phyloP scores from a whole-genome alignment of 148 eudicot genomes.

The Fallopia convolvulus region DNA sequence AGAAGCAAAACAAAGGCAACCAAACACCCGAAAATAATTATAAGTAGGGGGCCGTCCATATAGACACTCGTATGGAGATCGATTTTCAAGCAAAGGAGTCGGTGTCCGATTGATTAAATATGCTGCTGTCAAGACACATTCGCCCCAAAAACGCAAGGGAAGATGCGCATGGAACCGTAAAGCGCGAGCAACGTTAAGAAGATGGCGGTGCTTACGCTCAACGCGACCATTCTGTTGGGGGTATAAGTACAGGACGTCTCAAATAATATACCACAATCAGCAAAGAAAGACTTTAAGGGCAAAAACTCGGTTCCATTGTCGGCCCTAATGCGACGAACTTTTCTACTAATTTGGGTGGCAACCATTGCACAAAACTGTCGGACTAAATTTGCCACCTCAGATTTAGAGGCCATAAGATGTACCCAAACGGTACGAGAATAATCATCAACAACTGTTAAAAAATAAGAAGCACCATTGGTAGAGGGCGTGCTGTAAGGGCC shows the following conservation, averaged over 20 bases:
- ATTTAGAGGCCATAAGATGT: background rate
- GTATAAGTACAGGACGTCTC: conserved; percentile 9
- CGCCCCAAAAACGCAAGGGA: background rate
- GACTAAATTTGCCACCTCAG: background rate
- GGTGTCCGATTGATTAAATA: background rate
- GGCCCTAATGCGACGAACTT: background rate
- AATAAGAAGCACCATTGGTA: background rate
- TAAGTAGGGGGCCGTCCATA: background rate
- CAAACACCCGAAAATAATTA: background rate
- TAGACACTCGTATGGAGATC: background rate
- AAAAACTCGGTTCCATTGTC: conserved; percentile 14
- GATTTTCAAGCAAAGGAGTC: no score
- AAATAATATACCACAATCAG: conserved; percentile 6
- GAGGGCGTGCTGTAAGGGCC: background rate
- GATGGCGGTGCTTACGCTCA: background rate
- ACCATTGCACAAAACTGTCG: background rate
- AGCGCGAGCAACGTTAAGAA: background rate
- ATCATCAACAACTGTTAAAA: background rate
- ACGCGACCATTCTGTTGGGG: background rate
- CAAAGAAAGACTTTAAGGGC: background rate
- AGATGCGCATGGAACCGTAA: background rate
- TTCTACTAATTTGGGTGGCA: background rate
- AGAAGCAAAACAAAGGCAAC: background rate
- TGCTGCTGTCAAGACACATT: background rate
- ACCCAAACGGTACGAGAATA: background rate